Percentiles rank a stretch among this genome's conserved stretches.
Evolutionary conservation across 2,329 filamentous ascomycete species (phyloP).

Genomic region (Hypomyces rosellus): DNA sequence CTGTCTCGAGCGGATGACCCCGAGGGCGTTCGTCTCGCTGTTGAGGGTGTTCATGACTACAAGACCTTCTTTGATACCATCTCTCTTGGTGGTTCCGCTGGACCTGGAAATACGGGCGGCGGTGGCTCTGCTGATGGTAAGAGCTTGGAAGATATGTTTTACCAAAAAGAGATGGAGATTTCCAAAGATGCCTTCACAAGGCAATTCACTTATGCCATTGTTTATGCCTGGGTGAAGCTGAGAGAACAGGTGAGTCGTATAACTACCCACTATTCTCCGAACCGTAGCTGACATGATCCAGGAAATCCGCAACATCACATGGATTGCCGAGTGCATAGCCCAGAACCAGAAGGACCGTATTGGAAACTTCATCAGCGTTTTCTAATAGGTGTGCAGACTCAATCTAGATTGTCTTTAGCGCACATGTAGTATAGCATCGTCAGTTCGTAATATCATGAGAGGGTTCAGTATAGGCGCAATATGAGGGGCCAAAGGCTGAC

Average conservation of each 20-base stretch:
- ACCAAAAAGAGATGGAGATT: conserved; percentile 99
- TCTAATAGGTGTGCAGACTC: conserved; percentile 45
- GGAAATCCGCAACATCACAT: conserved; percentile 99
- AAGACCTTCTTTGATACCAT: conserved; percentile 93
- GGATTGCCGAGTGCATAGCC: conserved; percentile 99
- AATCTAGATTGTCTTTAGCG: conserved; percentile 23
- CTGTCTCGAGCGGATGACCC: conserved; percentile 90
- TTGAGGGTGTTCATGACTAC: conserved; percentile 90
- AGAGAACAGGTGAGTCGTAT: conserved; percentile 74
- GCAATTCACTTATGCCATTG: conserved; percentile 90
- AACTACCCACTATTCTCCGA: background rate
- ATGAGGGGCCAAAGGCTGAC: conserved; percentile 17
- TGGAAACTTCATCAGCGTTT: conserved; percentile 97
- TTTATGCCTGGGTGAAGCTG: conserved; percentile 97
- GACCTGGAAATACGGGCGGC: conserved; percentile 76
- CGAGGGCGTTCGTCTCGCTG: conserved; percentile 86
- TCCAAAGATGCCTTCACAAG: conserved; percentile 91
- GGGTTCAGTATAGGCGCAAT: conserved; percentile 27
- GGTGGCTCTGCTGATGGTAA: conserved; percentile 74
- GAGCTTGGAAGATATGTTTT: conserved; percentile 95
- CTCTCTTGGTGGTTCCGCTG: conserved; percentile 63
- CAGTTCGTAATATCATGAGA: conserved; percentile 32
- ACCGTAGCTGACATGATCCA: conserved; percentile 36
- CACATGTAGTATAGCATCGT: conserved; percentile 39
- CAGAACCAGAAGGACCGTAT: conserved; percentile 99